These are phyloP conservation scores for Carallia brachiata DNA, from an alignment of 345 rosid species.

Conservation along the genomic window DNA sequence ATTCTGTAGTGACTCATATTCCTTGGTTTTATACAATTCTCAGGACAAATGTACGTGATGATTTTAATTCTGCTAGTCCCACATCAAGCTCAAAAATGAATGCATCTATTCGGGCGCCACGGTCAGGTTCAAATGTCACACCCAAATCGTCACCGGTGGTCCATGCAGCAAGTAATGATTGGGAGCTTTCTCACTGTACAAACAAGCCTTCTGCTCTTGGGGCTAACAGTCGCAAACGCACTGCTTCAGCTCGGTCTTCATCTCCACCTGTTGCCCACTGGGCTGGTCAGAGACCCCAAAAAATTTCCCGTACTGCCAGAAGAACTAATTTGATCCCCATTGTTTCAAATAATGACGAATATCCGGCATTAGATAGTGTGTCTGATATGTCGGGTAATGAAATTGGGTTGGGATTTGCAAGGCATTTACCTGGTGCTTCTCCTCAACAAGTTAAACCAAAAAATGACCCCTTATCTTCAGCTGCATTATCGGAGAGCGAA, in stretches of 20 bases:
- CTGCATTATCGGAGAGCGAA: conserved; percentile 89
- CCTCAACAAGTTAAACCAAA: conserved; percentile 75
- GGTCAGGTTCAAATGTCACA: conserved; percentile 60
- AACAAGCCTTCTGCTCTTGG: conserved; percentile 73
- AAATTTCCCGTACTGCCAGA: conserved; percentile 82
- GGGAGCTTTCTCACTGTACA: conserved; percentile 81
- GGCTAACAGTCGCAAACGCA: conserved; percentile 68
- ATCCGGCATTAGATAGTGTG: conserved; percentile 51
- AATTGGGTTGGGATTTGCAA: conserved; percentile 57
- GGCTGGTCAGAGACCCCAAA: conserved; percentile 85
- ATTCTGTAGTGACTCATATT: not conserved
- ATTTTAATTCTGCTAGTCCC: conserved; percentile 68
- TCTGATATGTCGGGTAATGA: conserved; percentile 72
- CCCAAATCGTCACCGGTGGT: conserved; percentile 68
- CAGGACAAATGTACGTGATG: conserved; percentile 74
- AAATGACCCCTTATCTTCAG: conserved; percentile 65
- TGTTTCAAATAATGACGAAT: conserved; percentile 67
- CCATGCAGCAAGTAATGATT: conserved; percentile 64
- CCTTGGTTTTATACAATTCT: conserved; percentile 20
- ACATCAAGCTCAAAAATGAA: conserved; percentile 58
- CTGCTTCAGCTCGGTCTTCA: conserved; percentile 60
- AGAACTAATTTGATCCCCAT: conserved; percentile 74
- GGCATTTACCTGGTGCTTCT: conserved; percentile 60
- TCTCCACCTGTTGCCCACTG: conserved; percentile 86
- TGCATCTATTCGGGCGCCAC: conserved; percentile 65